Conservation (phyloP, 805 yeast species). For the Grigorovia transvaalensis region DNA sequence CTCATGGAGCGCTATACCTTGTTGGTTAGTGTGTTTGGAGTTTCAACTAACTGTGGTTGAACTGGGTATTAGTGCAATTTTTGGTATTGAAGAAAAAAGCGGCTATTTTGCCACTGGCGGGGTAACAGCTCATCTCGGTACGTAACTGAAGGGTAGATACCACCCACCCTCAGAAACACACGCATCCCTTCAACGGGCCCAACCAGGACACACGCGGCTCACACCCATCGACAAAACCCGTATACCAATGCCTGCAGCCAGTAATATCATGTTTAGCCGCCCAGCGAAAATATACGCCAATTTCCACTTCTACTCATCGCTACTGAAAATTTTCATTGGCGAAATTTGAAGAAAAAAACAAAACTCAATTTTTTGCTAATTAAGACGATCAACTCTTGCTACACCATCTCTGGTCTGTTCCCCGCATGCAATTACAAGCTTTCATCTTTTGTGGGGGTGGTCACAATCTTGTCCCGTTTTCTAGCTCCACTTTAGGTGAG, state of each 20-base stretch:
- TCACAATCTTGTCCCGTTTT: conserved; percentile 55
- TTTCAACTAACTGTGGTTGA: no score
- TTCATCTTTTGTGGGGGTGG: conserved; percentile 86
- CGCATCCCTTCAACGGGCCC: no score
- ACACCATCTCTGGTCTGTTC: no score
- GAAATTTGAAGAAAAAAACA: no score
- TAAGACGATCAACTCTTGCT: no score
- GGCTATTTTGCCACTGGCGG: background rate
- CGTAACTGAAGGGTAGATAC: no score
- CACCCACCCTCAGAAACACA: no score
- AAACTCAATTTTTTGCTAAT: no score
- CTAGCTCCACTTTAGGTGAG: conserved; percentile 3
- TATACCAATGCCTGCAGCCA: no score
- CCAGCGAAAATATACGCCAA: background rate
- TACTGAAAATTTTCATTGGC: background rate
- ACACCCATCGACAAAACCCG: no score
- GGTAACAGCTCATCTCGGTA: background rate
- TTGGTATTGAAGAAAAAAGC: background rate
- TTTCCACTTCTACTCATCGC: background rate
- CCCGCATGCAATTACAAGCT: conserved; percentile 52
- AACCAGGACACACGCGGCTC: no score
- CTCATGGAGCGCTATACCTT: conserved; percentile 28
- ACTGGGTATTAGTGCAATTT: no score
- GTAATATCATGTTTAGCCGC: background rate
- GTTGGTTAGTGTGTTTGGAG: background rate